Percentiles rank a stretch among this genome's conserved stretches.
Evolutionary conservation across 768 basidiomycete species (phyloP).

Genomic region (Mycena latifolia): DNA sequence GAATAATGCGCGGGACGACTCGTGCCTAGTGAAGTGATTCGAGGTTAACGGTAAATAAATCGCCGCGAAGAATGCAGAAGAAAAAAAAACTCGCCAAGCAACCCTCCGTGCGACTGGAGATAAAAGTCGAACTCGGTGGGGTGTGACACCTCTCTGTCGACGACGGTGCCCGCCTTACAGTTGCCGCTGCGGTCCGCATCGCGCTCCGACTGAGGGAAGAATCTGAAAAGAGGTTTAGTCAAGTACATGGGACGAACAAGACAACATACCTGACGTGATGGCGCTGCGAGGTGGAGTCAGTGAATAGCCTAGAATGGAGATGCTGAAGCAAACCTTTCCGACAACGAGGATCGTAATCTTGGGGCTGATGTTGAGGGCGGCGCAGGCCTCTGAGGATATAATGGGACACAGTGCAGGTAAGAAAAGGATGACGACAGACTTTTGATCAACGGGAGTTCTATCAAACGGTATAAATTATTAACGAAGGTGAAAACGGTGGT

Average conservation of each 20-base stretch:
- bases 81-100: constrained; percentile 65
- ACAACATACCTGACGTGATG: constrained; percentile 42
- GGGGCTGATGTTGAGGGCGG: constrained; percentile 63
- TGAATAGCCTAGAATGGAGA: not conserved
- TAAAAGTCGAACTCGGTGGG: constrained; percentile 73
- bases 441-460: constrained; percentile 72
- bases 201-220: constrained; percentile 59
- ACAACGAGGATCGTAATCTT: constrained; percentile 74
- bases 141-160: constrained; percentile 66
- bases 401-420: constrained; percentile 15
- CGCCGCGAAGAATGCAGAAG: not conserved
- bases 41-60: not conserved
- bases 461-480: constrained; percentile 14
- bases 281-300: constrained; percentile 4
- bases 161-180: constrained; percentile 68
- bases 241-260: not conserved
- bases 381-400: constrained; percentile 67
- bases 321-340: constrained; percentile 8
- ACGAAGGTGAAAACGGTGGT: not conserved
- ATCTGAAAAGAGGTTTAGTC: constrained; percentile 33
- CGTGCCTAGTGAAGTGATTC: constrained; percentile 46
- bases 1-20: constrained; percentile 43
- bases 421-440: constrained; percentile 51
- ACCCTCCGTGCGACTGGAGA: constrained; percentile 66
- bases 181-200: constrained; percentile 67